A percentile compares a stretch with the other conserved stretches of the same genome.
phyloP scores from a whole-genome alignment of 352 stramenopile genomes.

The Phytopythium vexans region DNA sequence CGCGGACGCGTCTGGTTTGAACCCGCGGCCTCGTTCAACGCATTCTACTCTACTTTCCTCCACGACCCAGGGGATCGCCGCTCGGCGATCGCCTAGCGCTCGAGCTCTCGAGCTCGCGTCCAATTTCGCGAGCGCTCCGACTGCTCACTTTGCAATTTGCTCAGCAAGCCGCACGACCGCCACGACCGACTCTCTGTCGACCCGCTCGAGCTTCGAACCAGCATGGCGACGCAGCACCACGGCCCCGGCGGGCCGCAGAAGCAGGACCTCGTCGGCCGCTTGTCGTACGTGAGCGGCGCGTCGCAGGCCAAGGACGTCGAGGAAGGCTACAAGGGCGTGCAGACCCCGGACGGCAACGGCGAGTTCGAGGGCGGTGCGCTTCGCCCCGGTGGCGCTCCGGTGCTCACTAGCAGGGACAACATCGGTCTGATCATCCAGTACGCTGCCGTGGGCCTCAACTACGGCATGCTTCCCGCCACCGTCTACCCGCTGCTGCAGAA shows the following conservation, averaged over 20 bases:
- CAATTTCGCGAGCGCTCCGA: no score
- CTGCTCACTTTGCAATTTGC: constrained; percentile 2
- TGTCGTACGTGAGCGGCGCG: constrained; percentile 18
- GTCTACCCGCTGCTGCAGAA: constrained; percentile 49
- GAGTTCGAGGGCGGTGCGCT: constrained; percentile 33
- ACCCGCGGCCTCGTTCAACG: no score
- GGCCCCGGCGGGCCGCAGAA: background rate
- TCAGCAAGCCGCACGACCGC: background rate
- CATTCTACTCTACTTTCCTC: no score
- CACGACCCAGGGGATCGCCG: no score
- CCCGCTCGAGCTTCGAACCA: no score
- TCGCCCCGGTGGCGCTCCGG: constrained; percentile 30
- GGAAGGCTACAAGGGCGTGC: constrained; percentile 8
- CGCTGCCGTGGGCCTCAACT: constrained; percentile 39
- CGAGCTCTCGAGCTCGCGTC: no score
- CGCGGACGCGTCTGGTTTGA: no score
- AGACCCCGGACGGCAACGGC: constrained; percentile 17
- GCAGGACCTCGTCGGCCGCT: constrained; percentile 12
- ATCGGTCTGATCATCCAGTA: constrained; percentile 49
- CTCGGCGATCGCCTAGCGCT: no score
- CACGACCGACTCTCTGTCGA: background rate
- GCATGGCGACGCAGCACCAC: background rate
- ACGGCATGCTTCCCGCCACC: constrained; percentile 38
- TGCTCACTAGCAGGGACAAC: constrained; percentile 31
- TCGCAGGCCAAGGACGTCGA: constrained; percentile 20